Evolutionary conservation across 2,329 filamentous ascomycete genomes (phyloP), one percentile per base, ranked within the genome.

Genomic region (Akanthomyces lecanii): DNA sequence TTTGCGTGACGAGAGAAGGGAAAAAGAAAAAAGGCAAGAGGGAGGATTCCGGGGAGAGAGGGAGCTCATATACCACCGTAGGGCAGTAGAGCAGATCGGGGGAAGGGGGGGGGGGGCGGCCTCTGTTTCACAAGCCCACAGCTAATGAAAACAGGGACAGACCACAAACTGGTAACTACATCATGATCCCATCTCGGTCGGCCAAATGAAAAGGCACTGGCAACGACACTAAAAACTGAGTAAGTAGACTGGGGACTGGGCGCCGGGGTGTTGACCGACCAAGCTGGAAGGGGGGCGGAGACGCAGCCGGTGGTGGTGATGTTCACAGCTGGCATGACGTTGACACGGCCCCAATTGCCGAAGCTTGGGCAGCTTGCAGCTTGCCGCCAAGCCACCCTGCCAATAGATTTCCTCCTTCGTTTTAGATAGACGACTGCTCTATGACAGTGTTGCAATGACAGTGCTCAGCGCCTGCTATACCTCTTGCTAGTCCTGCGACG

Each of bases 301-400:
- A 40, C 38, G 3, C 14, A 28, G 12, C 14, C 38, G 30, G 30
- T 4, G 23, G 14, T 18, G 47, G 33, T 59, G 45, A 51, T 59
- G 56, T 28, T 59, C 16, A 11, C 25, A 36, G 45, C 44, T 52
- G 57, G 47, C 40, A 61, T 61, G 58, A 61, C 58, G 58, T 61
- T 54, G 47, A 47, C 50, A 51, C 40, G 12, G 25, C n/a, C 58
- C 48, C 58, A 61, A 54, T 53, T 61, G 58, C 58, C 58, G 58
- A 61, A 61, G 28, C 56, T 48, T 42, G 56, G 45, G 56, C 45
- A 40, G 36, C 14, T 4, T 40, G 42, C 28, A 11, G 16, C 42
- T 36, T 36, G 33, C 33, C 7, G 33, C 33, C 33, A 36, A 36
- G 33, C 33, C 33, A 36, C 10, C 33, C 33, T 36, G 2, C 33